phyloP scores from a whole-genome alignment of 192 early-diverging fungal species.

The Rhizoclosmatium sp. region DNA sequence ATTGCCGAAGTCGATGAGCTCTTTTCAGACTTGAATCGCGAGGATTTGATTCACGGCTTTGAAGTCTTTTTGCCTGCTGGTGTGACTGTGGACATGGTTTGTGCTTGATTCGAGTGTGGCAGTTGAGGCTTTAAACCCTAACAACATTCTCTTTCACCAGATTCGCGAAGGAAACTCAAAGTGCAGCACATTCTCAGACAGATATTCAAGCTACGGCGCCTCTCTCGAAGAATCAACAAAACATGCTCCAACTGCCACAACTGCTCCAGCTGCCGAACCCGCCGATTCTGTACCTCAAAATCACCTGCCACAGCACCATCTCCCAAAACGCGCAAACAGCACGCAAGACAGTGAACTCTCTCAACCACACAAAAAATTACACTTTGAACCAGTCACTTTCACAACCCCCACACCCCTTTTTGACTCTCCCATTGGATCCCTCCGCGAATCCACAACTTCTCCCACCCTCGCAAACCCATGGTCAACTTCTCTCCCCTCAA shows the following conservation, averaged over 20 bases:
- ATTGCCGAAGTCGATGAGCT: conserved; percentile 30
- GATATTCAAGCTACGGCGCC: neutral
- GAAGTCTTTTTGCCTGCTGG: conserved; percentile 27
- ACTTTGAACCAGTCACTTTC: neutral
- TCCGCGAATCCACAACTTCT: neutral
- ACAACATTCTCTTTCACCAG: neutral
- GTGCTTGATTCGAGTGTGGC: neutral
- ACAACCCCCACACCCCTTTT: neutral
- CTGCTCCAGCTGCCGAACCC: conserved; percentile 3
- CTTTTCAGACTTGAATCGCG: conserved; percentile 19
- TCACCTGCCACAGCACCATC: neutral
- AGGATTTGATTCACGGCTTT: conserved; percentile 17
- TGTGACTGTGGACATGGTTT: conserved; percentile 21
- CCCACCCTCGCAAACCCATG: neutral
- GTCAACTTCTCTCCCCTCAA: neutral
- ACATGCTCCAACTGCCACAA: neutral
- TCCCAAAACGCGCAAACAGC: neutral
- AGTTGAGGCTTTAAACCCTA: neutral
- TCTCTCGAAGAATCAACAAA: neutral
- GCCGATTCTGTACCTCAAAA: neutral
- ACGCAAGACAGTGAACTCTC: neutral
- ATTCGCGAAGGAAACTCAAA: conserved; percentile 17
- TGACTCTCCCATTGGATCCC: neutral
- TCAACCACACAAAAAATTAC: neutral
- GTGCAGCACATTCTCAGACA: conserved; percentile 1